Evolutionary conservation across 75 land plant genomes (phyloP).

Genomic region (Larix kaempferi): DNA sequence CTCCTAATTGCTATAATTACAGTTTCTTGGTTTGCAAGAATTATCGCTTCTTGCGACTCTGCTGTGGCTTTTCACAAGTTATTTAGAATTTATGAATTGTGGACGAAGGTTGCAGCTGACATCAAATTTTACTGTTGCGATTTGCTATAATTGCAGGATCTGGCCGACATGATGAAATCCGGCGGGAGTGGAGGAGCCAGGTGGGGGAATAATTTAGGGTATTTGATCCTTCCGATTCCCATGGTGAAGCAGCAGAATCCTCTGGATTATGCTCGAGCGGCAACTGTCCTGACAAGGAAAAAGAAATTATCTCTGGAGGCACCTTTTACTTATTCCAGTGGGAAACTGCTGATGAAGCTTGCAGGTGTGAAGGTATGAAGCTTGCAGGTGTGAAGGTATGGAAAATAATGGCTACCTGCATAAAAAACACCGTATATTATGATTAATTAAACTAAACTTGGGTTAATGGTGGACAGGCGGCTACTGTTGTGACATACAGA

Average conservation of each 20-base stretch:
- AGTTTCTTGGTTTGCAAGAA: neutral
- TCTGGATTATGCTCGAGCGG: constrained; percentile 55
- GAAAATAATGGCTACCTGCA: too few relatives aligned
- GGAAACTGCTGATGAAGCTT: constrained; percentile 31
- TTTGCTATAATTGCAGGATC: constrained; percentile 24
- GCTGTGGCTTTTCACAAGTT: neutral
- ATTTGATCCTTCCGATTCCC: constrained; percentile 51
- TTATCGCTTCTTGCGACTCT: neutral
- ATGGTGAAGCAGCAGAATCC: constrained; percentile 40
- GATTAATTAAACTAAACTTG: neutral
- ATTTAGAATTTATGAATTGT: neutral
- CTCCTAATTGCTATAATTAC: neutral
- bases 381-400: too few relatives aligned
- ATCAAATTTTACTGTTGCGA: neutral
- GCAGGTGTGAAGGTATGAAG: constrained; percentile 25
- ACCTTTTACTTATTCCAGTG: constrained; percentile 32
- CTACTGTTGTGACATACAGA: constrained; percentile 21
- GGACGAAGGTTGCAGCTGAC: neutral
- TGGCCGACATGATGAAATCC: constrained; percentile 65
- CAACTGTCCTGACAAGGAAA: constrained; percentile 32
- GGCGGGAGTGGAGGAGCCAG: constrained; percentile 20
- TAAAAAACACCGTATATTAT: too few relatives aligned
- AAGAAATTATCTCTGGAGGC: constrained; percentile 73
- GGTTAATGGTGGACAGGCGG: neutral
- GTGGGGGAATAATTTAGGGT: constrained; percentile 83